Conservation (phyloP, 495 filamentous ascomycete species). For the Zalerion maritima region DNA sequence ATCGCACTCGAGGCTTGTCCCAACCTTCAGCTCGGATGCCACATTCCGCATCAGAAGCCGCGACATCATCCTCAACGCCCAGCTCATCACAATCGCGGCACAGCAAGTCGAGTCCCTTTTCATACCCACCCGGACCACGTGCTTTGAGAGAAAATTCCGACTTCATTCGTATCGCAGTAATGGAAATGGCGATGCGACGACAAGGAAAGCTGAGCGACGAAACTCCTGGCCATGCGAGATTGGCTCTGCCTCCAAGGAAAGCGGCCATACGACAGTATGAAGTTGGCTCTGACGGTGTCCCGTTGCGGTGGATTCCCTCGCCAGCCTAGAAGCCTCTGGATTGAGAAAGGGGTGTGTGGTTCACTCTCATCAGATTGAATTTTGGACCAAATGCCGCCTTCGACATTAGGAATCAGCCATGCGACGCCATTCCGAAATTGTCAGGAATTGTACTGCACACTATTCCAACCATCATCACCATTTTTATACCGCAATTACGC, state of each 20-base stretch:
- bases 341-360: too few species aligned
- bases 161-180: conserved; percentile 83
- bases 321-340: too few species aligned
- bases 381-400: too few species aligned
- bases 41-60: conserved; percentile 22
- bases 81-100: conserved; percentile 16
- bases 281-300: conserved; percentile 35
- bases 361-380: too few species aligned
- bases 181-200: conserved; percentile 96
- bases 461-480: too few species aligned
- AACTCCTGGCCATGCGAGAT: conserved; percentile 63
- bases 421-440: too few species aligned
- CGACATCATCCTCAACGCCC: conserved; percentile 22
- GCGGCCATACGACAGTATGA: conserved; percentile 34
- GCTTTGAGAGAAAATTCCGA: conserved; percentile 88
- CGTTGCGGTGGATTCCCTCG: conserved; percentile 35
- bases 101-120: conserved; percentile 11
- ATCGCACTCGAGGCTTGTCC: conserved; percentile 28
- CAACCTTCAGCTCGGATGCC: too few species aligned
- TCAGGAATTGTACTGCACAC: too few species aligned
- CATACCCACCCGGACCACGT: conserved; percentile 36
- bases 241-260: conserved; percentile 80
- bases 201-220: conserved; percentile 78
- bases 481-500: too few species aligned
- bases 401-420: too few species aligned